Base-by-base conservation (phyloP, 2,329 filamentous ascomycete genomes). In the Fusarium keratoplasticum region DNA sequence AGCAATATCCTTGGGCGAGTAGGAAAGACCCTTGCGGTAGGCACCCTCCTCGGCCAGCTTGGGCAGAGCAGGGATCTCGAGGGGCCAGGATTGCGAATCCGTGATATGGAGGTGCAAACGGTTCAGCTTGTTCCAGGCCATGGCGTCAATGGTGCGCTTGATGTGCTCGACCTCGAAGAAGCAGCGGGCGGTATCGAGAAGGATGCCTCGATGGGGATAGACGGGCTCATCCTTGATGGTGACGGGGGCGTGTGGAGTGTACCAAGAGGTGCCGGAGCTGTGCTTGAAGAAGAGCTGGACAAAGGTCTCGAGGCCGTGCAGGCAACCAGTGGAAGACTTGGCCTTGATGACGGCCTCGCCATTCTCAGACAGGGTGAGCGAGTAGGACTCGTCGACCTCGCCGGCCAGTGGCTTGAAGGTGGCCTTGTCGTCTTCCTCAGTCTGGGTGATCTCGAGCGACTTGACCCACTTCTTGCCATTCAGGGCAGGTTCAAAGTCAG, bases 81-180 rank as follows among this genome's bases (percentile, higher is more conserved):
- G 86, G 0, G 95, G 95, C 93, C 94, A 97, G 5, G 94, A 94
- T 82, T 97, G 94, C 18, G 92, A 91, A 82, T 97, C 94, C 6
- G 94, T 96, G 66, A 92, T 87, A 84, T 97, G 94, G 63, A 96
- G 85, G 82, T 96, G 94, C 65, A 97, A 87, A 7, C 91, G 88
- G 83, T 96, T 96, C 86, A 96, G 89, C 85, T 97, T 96, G 85
- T 92, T 94, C 88, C 91, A 95, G 2, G 93, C 86, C 73, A 93
- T 83, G 44, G 91, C 93, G 79, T 97, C 93, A 73, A 98, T 93
- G 62, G 91, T 94, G 60, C 91, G 90, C 78, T 91, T 87, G 75
- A 97, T 91, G 77, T 93, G 89, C 5, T 86, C 81, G 27, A 94
- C 84, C 1, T 89, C 87, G 82, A 92, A 94, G 83, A 88, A 96